A percentile compares a stretch with the other conserved stretches of the same genome.
phyloP scores from a whole-genome alignment of 2,329 filamentous ascomycete species.

The Stagonosporopsis cucurbitacearum region DNA sequence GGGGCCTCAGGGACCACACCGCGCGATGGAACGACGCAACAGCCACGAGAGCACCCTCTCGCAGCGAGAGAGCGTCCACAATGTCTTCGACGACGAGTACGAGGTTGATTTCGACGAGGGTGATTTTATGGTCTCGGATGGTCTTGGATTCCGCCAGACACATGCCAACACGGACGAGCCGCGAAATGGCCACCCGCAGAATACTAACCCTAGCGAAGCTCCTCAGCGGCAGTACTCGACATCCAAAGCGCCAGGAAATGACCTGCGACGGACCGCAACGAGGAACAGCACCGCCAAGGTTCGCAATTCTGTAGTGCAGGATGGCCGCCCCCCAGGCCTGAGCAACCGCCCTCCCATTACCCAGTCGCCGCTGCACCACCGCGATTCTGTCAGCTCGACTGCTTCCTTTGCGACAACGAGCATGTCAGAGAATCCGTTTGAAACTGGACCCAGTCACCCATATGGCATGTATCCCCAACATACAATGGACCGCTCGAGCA shows the following conservation, averaged over 20 bases:
- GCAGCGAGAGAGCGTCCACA: conserved; percentile 41
- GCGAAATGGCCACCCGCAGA: conserved; percentile 19
- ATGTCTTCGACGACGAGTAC: conserved; percentile 59
- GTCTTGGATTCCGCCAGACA: conserved; percentile 55
- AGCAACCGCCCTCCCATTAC: conserved; percentile 33
- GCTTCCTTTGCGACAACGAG: conserved; percentile 52
- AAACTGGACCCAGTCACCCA: conserved; percentile 79
- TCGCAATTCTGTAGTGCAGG: conserved; percentile 33
- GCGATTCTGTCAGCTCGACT: conserved; percentile 47
- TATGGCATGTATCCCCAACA: conserved; percentile 85
- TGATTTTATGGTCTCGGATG: conserved; percentile 52
- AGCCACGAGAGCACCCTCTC: conserved; percentile 39
- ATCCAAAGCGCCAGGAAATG: conserved; percentile 27
- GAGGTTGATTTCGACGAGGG: conserved; percentile 51
- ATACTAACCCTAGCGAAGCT: conserved; percentile 33
- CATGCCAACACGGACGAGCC: conserved; percentile 33
- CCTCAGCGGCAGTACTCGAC: conserved; percentile 34
- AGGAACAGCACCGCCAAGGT: conserved; percentile 49
- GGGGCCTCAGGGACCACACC: conserved; percentile 39
- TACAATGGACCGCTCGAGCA: conserved; percentile 61
- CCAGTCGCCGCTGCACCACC: conserved; percentile 40
- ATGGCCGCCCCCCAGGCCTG: conserved; percentile 26
- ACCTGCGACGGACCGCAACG: conserved; percentile 43
- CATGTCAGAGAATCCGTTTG: conserved; percentile 68
- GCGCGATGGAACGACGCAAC: conserved; percentile 50